Conservation (phyloP, 768 basidiomycete genomes). For the Calocybe cyanea region DNA sequence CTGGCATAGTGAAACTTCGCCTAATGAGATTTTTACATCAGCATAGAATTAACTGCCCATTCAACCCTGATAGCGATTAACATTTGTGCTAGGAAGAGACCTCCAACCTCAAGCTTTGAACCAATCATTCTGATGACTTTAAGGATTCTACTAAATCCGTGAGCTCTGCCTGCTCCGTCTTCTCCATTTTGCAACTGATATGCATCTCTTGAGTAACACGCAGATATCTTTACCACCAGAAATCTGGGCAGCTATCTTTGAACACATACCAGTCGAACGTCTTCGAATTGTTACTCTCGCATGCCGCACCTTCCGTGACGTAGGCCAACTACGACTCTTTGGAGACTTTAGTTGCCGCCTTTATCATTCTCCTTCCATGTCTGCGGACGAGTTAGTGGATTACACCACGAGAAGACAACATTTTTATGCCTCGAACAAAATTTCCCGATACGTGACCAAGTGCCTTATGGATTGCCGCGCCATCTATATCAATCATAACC, state of each 20-base stretch:
- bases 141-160: too few relatives aligned
- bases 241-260: constrained; percentile 3
- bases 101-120: too few relatives aligned
- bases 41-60: too few relatives aligned
- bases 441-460: background rate
- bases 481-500: background rate
- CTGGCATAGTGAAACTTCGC: too few relatives aligned
- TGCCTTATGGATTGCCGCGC: background rate
- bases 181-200: too few relatives aligned
- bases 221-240: too few relatives aligned
- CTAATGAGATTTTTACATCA: too few relatives aligned
- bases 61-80: too few relatives aligned
- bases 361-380: background rate
- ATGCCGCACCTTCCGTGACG: constrained; percentile 1
- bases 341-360: background rate
- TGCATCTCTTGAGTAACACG: too few relatives aligned
- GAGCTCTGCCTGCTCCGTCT: too few relatives aligned
- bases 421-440: constrained; percentile 2
- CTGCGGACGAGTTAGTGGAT: background rate
- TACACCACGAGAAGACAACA: background rate
- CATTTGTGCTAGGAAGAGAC: too few relatives aligned
- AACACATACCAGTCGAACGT: background rate
- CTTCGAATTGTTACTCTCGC: constrained; percentile 1
- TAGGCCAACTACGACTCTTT: background rate
- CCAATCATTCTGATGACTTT: too few relatives aligned